Conservation (phyloP, 73 alveolate genomes). For the Breviolum minutum region DNA sequence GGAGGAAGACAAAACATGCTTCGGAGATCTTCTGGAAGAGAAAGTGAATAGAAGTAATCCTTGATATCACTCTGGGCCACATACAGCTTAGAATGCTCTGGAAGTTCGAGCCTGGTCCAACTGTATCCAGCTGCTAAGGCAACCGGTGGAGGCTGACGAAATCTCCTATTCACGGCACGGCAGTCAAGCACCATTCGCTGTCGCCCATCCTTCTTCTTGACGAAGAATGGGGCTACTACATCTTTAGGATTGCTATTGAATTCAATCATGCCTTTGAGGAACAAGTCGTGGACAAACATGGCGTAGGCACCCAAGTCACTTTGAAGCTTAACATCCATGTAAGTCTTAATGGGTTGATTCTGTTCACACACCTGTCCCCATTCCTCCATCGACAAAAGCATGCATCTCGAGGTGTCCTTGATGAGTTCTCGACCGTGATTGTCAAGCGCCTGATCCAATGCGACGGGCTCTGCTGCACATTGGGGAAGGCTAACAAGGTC, state of each 20-base stretch:
- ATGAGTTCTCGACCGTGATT: not conserved
- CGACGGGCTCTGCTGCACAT: not conserved
- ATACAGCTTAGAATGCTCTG: not conserved
- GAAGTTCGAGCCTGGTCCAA: not conserved
- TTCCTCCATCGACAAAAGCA: not conserved
- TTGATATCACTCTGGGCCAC: constrained; percentile 8
- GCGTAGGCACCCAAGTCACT: not conserved
- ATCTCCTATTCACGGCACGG: constrained; percentile 3
- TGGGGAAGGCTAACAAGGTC: constrained; percentile 1
- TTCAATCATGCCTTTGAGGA: not conserved
- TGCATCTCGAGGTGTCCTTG: not conserved
- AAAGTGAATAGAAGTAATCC: constrained; percentile 10
- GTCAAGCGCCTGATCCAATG: not conserved
- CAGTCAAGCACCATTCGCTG: constrained; percentile 30
- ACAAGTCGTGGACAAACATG: not conserved
- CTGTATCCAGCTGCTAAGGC: constrained; percentile 19
- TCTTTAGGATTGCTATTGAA: not conserved
- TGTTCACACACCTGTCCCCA: not conserved
- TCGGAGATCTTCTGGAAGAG: not conserved
- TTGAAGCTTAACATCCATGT: constrained; percentile 3
- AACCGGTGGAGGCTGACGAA: constrained; percentile 11
- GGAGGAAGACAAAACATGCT: not conserved
- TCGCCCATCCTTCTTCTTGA: not conserved
- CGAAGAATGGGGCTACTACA: constrained; percentile 22
- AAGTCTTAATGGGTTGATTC: not conserved